Evolutionary conservation across 192 early-diverging fungal genomes (phyloP), one percentile per base, ranked within the genome.

Genomic region (Coemansia sp.): DNA sequence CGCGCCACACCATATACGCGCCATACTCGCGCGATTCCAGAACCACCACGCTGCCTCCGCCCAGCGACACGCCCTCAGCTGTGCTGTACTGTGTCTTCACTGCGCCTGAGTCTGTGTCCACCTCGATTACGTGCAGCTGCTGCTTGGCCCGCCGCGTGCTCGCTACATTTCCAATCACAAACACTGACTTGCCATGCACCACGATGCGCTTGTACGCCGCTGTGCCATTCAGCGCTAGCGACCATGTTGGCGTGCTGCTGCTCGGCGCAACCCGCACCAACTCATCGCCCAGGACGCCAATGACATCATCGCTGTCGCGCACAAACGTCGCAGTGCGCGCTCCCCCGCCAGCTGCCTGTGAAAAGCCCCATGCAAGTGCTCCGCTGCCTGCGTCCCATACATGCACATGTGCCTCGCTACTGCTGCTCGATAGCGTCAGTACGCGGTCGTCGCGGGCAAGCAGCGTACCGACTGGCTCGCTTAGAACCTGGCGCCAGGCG

Each of bases 401-500:
- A 27, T 69, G 79, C 69, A 72, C 71, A 5, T 63, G 60, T 11
- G 70, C 51, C 9, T 56, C 59, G 61, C 56, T 67, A 22, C 6
- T 35, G 5, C 69, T 63, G 32, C 23, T 54, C 2, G 74, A 73
- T 9, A 63, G 67, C 10, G 79, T 77, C 57, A 82, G 55, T 21
- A 60, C 75, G 35, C 58, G 71, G 17, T 47, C 49, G 56, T 74
- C 68, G 45, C 80, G 59, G 27, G 72, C 53, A 48, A 77, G 67
- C 41, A 91, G 72, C 4, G 67, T 62, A 24, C 73, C 61, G 48
- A 96, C 75, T 0, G 69, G 63, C 27, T 92, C 91, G 8, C 81
- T 82, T 17, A 93, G 73, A 10, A 86, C 58, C 54, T 94, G 92
- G 45, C 94, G 84, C 94, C 94, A 96, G 35, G 75, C 84, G 58